Conservation (phyloP, 129 eudicot species). For the Escallonia herrerae region DNA sequence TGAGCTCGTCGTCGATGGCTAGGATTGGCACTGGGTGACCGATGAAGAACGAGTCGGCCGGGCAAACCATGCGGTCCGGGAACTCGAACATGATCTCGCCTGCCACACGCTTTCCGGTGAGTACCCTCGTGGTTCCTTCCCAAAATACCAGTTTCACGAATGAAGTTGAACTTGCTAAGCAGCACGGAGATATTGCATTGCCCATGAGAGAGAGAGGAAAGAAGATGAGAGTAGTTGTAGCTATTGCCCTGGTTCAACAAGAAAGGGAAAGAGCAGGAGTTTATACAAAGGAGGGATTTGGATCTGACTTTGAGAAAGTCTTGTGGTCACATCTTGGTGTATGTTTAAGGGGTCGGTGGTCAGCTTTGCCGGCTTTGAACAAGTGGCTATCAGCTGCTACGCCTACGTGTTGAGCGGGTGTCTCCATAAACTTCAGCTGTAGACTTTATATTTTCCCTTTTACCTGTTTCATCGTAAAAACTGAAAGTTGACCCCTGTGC, state of each 20-base stretch:
- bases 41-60: conserved; percentile 59
- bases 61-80: conserved; percentile 73
- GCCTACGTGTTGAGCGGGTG: too few species aligned
- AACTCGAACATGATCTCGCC: conserved; percentile 91
- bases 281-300: background rate
- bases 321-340: background rate
- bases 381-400: background rate
- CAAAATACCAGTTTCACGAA: conserved; percentile 32
- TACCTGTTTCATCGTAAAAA: too few species aligned
- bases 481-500: too few species aligned
- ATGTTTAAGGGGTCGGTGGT: conserved; percentile 9
- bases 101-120: conserved; percentile 36
- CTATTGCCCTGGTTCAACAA: too few species aligned
- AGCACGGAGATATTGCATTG: conserved; percentile 16
- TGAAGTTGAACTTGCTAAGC: conserved; percentile 7
- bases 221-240: background rate
- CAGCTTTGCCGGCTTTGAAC: conserved; percentile 8
- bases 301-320: conserved; percentile 19
- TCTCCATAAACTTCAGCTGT: too few species aligned
- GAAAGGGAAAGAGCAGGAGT: background rate
- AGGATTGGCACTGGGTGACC: conserved; percentile 58
- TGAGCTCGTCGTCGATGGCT: conserved; percentile 51
- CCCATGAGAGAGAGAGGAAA: conserved; percentile 20
- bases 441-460: too few species aligned
- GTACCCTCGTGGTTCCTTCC: conserved; percentile 39